Evolutionary conservation across 805 yeast species (phyloP), one percentile per base, ranked within the genome.

Genomic region (Candida multigemmis): DNA sequence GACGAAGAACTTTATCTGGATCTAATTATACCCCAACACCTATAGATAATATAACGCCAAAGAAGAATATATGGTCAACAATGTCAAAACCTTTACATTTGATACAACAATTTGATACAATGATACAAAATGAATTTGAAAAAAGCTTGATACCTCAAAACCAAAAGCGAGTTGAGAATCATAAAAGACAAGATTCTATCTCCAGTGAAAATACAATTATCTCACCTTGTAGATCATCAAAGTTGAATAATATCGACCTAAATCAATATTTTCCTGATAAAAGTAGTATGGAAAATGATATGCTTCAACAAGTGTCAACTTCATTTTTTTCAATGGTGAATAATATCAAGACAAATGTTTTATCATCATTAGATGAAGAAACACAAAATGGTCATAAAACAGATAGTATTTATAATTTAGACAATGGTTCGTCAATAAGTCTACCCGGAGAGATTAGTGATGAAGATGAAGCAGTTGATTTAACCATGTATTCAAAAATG

Each of bases 91-190:
- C 85, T 1, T 55, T 78, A 23, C 68, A 62, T 24, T 57, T 77
- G 27, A 60, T 79, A 24, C 83, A 75, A 38, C 83, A 75, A 35
- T 67, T 79, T 41, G 89, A 79, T 45, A 72, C 68, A 28, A 57
- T 76, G 48, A 54, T 79, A 17, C 83, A 74, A 42, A 68, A 64
- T 31, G 86, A 78, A 44, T 58, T 79, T 31, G 86, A 77, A 37
- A 72, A 66, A 35, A 47, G 55, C 3, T 30, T 51, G n/a, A 26
- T 34, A 12, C 29, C 41, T 23, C 17, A 38, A 26, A n/a, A n/a
- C n/a, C n/a, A n/a, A n/a, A n/a, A n/a, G n/a, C n/a, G n/a, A n/a
- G n/a, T n/a, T n/a, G 19, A 17, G 7, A 7, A 17, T 7, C 19
- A 50, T 16, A 27, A 25, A n/a, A 46, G 55, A 3, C 47, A 50